Percentiles rank a stretch among this genome's conserved stretches.
Evolutionary conservation across 2,329 filamentous ascomycete genomes (phyloP).

Genomic region (Fusarium goolgardi): DNA sequence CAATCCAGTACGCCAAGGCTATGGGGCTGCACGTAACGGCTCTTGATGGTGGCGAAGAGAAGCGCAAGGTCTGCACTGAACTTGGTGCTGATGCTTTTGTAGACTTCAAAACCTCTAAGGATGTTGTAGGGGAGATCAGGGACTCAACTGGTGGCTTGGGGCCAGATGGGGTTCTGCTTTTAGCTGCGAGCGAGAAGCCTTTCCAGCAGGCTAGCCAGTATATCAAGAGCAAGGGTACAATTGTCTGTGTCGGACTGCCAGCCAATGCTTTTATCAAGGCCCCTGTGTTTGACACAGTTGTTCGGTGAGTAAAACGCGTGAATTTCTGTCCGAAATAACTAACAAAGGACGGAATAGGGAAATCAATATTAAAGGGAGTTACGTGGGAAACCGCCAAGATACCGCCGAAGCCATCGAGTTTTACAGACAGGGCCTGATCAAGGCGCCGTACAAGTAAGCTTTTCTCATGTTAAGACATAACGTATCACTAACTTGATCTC

Average conservation of each 20-base stretch:
- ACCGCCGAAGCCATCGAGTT: conserved; percentile 88
- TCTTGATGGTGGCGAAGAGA: conserved; percentile 86
- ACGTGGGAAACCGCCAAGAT: conserved; percentile 90
- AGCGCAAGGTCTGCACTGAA: conserved; percentile 73
- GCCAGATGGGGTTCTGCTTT: conserved; percentile 84
- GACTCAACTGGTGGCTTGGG: conserved; percentile 80
- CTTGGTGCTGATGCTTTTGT: conserved; percentile 79
- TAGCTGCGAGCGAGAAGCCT: conserved; percentile 86
- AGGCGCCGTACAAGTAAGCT: conserved; percentile 76
- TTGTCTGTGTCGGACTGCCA: conserved; percentile 87
- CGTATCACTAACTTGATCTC: conserved; percentile 6
- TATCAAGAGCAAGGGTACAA: conserved; percentile 79
- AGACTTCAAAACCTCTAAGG: conserved; percentile 79
- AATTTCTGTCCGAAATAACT: not conserved
- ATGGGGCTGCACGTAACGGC: conserved; percentile 84
- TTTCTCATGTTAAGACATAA: rapidly evolving
- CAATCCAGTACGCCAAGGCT: conserved; percentile 85
- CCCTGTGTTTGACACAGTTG: conserved; percentile 86
- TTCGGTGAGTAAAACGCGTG: conserved; percentile 50
- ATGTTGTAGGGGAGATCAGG: conserved; percentile 79
- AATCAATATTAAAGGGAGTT: conserved; percentile 89
- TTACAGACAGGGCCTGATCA: conserved; percentile 82
- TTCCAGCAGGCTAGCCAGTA: conserved; percentile 93
- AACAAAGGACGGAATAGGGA: conserved; percentile 61
- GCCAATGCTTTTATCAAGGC: conserved; percentile 83